A percentile compares a stretch with the other conserved stretches of the same genome.
Evolutionary conservation across 2,329 filamentous ascomycete genomes (phyloP).

Genomic region (Talaromyces sp.): DNA sequence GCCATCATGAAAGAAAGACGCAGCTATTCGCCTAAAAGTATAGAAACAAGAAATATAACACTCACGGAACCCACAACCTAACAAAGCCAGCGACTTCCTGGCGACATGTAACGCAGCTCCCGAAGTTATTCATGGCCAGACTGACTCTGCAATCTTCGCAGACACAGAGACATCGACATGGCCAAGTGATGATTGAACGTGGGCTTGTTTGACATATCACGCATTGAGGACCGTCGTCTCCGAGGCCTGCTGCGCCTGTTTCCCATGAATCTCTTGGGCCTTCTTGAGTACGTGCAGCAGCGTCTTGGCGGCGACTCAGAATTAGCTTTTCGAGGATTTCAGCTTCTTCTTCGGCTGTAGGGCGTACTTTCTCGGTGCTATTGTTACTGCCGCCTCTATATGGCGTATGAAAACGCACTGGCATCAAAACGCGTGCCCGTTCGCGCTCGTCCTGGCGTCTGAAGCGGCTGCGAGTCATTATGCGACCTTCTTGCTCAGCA

Average conservation of each 20-base stretch:
- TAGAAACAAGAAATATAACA: neutral
- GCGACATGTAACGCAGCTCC: constrained; percentile 90
- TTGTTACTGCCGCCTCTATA: constrained; percentile 22
- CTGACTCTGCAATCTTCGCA: constrained; percentile 94
- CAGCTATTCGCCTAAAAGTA: neutral
- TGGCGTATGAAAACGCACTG: constrained; percentile 31
- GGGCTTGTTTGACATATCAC: constrained; percentile 88
- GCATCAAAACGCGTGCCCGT: constrained; percentile 62
- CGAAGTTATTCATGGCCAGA: constrained; percentile 94
- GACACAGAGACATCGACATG: constrained; percentile 86
- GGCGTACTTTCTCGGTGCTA: constrained; percentile 24
- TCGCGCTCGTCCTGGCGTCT: constrained; percentile 54
- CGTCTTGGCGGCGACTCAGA: constrained; percentile 46
- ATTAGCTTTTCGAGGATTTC: constrained; percentile 56
- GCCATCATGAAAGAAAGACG: neutral
- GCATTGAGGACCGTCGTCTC: constrained; percentile 72
- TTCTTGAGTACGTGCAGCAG: constrained; percentile 24
- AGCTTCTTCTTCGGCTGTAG: constrained; percentile 51
- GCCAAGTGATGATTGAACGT: constrained; percentile 89
- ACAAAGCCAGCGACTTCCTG: constrained; percentile 85
- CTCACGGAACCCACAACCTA: constrained; percentile 74
- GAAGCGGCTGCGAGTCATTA: constrained; percentile 79
- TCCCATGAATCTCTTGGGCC: constrained; percentile 49
- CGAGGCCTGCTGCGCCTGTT: constrained; percentile 66
- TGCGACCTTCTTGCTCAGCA: constrained; percentile 49